Conservation (phyloP, 352 stramenopile genomes). For the Globisporangium heterothallicum region DNA sequence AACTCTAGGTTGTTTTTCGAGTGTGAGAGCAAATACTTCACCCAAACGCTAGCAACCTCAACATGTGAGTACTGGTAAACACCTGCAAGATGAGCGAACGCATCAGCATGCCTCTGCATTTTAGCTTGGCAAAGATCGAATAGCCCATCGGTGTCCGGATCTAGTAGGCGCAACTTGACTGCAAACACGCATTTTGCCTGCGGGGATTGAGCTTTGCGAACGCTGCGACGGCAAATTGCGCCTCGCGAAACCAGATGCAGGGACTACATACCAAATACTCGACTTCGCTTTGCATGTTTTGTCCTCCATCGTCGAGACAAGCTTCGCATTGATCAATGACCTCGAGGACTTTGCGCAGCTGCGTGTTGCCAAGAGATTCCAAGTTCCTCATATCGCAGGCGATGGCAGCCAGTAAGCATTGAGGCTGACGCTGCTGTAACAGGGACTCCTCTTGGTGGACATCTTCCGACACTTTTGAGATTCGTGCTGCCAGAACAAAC, state of each 20-base stretch:
- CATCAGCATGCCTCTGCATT: constrained; percentile 18
- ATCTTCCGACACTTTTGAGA: constrained; percentile 37
- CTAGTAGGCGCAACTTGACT: constrained; percentile 54
- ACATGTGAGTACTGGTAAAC: background rate
- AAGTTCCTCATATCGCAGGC: constrained; percentile 48
- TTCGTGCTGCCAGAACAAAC: constrained; percentile 56
- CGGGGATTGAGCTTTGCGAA: constrained; percentile 1
- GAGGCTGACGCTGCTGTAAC: constrained; percentile 24
- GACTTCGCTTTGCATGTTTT: constrained; percentile 3
- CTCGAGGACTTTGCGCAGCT: constrained; percentile 32
- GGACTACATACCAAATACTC: constrained; percentile 16
- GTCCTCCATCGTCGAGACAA: constrained; percentile 9
- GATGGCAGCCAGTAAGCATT: constrained; percentile 58
- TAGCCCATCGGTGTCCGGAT: constrained; percentile 46
- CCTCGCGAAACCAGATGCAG: background rate
- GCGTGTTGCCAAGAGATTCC: constrained; percentile 32
- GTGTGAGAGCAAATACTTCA: background rate
- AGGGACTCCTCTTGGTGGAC: constrained; percentile 33
- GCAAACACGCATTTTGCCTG: constrained; percentile 46
- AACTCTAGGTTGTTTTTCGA: constrained; percentile 31
- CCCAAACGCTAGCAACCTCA: background rate
- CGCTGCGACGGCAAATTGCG: background rate
- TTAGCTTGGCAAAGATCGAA: constrained; percentile 47
- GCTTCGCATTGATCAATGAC: constrained; percentile 36
- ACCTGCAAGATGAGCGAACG: constrained; percentile 61